phyloP scores from a whole-genome alignment of 495 filamentous ascomycete genomes.

The Rhypophila decipiens region DNA sequence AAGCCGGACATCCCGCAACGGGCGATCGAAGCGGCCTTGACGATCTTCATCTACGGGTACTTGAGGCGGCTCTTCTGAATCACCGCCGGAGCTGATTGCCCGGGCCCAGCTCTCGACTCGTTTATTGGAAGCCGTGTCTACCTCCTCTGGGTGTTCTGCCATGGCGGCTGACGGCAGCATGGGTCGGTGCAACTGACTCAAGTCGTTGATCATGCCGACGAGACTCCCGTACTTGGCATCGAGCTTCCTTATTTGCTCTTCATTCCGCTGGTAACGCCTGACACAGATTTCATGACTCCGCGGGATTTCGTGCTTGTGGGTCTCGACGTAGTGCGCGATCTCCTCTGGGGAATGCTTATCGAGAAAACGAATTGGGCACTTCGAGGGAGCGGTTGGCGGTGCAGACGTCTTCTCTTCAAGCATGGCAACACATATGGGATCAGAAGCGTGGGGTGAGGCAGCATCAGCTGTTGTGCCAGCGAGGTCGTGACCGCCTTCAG shows the following conservation, averaged over 20 bases:
- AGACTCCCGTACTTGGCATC: conserved; percentile 89
- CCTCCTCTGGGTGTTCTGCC: conserved; percentile 32
- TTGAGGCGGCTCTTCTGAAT: conserved; percentile 29
- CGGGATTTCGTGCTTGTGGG: conserved; percentile 87
- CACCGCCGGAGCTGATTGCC: conserved; percentile 49
- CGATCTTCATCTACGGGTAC: conserved; percentile 34
- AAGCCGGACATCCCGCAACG: conserved; percentile 73
- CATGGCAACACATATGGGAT: conserved; percentile 58
- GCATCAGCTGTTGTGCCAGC: conserved; percentile 19
- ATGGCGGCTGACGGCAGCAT: conserved; percentile 56
- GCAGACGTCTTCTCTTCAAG: conserved; percentile 46
- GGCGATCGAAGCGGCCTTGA: conserved; percentile 67
- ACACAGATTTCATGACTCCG: conserved; percentile 88
- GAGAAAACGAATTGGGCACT: conserved; percentile 84
- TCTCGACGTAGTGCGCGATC: conserved; percentile 81
- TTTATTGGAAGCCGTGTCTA: conserved; percentile 48
- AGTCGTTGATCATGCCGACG: conserved; percentile 82
- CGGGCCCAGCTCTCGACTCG: conserved; percentile 78
- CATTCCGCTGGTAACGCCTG: conserved; percentile 75
- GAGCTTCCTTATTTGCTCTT: conserved; percentile 71
- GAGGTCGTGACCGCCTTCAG: conserved; percentile 19
- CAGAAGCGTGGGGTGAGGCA: conserved; percentile 39
- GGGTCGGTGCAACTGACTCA: conserved; percentile 75
- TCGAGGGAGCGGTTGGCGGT: conserved; percentile 47
- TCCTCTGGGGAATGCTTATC: conserved; percentile 88